Base-by-base conservation (phyloP, 1,139 yeast species). In the Candida dubliniensis region DNA sequence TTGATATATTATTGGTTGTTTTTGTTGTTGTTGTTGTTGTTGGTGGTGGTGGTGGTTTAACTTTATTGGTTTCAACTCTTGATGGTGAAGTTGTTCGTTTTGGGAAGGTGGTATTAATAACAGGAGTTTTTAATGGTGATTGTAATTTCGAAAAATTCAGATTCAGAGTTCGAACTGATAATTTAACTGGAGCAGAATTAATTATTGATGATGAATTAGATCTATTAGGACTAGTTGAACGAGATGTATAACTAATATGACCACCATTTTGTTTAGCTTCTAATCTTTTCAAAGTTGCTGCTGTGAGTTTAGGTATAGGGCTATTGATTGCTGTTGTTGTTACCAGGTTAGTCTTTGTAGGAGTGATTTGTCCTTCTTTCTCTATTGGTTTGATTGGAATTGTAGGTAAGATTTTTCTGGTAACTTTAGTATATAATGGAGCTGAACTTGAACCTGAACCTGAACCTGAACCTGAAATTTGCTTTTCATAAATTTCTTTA, bases 361-460 rank as follows among this genome's bases (percentile, higher is more conserved):
- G 14, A 10, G 26, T n/a, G 34, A 18, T 26, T 44, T 45, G 12
- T 34, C 45, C 34, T 41, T 42, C 26, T 42, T 31, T 41, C 13
- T 43, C 44, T 31, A 37, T 35, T 14, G 41, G 27, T 27, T 41
- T 51, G 6, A 45, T 35, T 7, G 58, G 56, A 5, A 58, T 45
- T 8, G 55, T 50, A 0, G 72, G 67, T 14, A 67, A 43, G 4
- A 70, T 67, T 44, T 66, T 70, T 32, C 76, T 53, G 0, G 69
- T 57, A 1, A 68, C 74, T 46, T 66, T 68, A 3, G 64, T 45
- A 35, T 57, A 52, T 36, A 58, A 43, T 6, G 67, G 67, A n/a
- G 39, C 23, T 7, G 40, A 8, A 4, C 23, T 9, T n/a, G 29
- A 8, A 8, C 7, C 29, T 3, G 15, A 1, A 10, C 4, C 12